These are phyloP conservation scores for Kwoniella botswanensis DNA, from an alignment of 768 basidiomycete species.

Conservation along the genomic window DNA sequence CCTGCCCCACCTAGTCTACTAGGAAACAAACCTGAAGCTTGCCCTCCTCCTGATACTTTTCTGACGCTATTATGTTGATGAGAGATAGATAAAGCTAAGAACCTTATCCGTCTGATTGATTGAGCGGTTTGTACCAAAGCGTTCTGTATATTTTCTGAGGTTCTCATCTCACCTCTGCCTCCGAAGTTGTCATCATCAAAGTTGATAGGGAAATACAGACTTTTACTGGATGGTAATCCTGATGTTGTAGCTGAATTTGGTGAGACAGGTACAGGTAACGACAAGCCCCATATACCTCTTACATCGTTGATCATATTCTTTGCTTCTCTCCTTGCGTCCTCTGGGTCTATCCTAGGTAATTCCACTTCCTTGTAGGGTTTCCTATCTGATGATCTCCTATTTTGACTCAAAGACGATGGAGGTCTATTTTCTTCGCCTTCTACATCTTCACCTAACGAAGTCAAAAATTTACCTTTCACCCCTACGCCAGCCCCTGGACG, in stretches of 20 bases:
- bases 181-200: not conserved
- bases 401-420: conserved; percentile 59
- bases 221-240: conserved; percentile 16
- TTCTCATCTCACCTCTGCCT: not conserved
- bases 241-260: conserved; percentile 10
- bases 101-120: conserved; percentile 40
- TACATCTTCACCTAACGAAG: conserved; percentile 67
- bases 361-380: conserved; percentile 50
- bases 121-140: conserved; percentile 39
- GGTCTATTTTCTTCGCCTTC: conserved; percentile 40
- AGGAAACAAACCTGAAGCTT: not conserved
- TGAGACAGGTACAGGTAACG: conserved; percentile 14
- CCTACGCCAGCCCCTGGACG: conserved; percentile 42
- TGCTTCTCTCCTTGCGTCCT: conserved; percentile 35
- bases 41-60: conserved; percentile 10
- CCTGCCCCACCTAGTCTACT: conserved; percentile 20
- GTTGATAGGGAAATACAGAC: conserved; percentile 24
- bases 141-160: conserved; percentile 26
- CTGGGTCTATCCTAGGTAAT: conserved; percentile 36
- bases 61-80: conserved; percentile 13
- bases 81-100: conserved; percentile 42
- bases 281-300: conserved; percentile 35
- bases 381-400: conserved; percentile 21
- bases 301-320: conserved; percentile 24
- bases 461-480: conserved; percentile 59